A percentile compares a stretch with the other conserved stretches of the same genome.
Evolutionary conservation across 441 rosid genomes (phyloP).

Genomic region (Gossypium schwendimanii): DNA sequence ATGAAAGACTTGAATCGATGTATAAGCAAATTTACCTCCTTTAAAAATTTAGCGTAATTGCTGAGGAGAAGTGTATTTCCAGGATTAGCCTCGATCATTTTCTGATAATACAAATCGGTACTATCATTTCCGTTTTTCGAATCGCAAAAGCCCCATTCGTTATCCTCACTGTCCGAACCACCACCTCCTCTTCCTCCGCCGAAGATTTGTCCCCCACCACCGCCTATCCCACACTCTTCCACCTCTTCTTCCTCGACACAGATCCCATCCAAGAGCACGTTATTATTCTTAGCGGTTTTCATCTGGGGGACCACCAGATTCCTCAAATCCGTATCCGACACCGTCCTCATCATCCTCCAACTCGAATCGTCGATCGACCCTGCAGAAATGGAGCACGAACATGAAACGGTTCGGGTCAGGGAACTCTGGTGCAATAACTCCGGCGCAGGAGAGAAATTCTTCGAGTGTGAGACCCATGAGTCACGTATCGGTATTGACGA

Average conservation of each 20-base stretch:
- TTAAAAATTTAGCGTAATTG: slow-evolving; percentile 73
- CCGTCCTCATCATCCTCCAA: slow-evolving; percentile 37
- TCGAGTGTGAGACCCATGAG: slow-evolving; percentile 43
- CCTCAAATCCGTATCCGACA: slow-evolving; percentile 51
- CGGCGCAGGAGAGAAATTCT: slow-evolving; percentile 33
- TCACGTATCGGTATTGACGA: slow-evolving; percentile 60
- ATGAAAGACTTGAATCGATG: background rate
- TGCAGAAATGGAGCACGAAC: slow-evolving; percentile 28
- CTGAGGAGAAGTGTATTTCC: slow-evolving; percentile 57
- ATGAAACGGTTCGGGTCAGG: slow-evolving; percentile 32
- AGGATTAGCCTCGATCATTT: slow-evolving; percentile 76
- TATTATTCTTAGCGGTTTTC: slow-evolving; percentile 1
- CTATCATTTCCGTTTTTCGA: slow-evolving; percentile 27
- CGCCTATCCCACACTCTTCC: slow-evolving; percentile 24
- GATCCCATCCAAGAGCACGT: slow-evolving; percentile 21
- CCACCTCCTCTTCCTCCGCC: slow-evolving; percentile 36
- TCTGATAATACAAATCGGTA: slow-evolving; percentile 51
- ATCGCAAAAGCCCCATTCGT: slow-evolving; percentile 22
- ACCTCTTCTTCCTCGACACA: slow-evolving; percentile 42
- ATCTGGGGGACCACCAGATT: slow-evolving; percentile 29
- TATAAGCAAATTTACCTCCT: slow-evolving; percentile 41
- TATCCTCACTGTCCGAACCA: slow-evolving; percentile 31
- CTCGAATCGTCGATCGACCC: slow-evolving; percentile 21
- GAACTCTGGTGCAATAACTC: slow-evolving; percentile 32
- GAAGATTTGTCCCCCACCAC: slow-evolving; percentile 38